Evolutionary conservation across 805 yeast species (phyloP).

Genomic region (Geotrichum ghanense): DNA sequence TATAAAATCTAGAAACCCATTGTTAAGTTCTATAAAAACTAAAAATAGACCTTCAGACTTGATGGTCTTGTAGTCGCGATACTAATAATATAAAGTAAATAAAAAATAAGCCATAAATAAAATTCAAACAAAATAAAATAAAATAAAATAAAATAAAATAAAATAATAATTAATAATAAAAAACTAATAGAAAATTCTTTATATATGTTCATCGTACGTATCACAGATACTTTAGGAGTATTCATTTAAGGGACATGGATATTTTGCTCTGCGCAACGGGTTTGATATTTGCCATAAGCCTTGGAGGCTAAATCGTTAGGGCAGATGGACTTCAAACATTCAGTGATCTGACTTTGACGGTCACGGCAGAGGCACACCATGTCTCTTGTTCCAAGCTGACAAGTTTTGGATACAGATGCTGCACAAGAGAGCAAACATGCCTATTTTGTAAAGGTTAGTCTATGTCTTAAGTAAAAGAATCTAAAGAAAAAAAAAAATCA

Average conservation of each 20-base stretch:
- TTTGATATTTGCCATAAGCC: not conserved
- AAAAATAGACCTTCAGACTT: not conserved
- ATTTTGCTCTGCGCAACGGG: not conserved
- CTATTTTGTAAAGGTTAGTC: not conserved
- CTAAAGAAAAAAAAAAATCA: too few relatives aligned
- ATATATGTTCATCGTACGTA: too few relatives aligned
- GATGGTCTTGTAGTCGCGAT: not conserved
- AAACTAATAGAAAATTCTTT: not conserved
- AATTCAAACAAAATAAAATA: not conserved
- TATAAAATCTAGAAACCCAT: too few relatives aligned
- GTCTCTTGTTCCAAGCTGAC: not conserved
- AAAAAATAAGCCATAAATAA: not conserved
- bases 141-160: too few relatives aligned
- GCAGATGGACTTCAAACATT: not conserved
- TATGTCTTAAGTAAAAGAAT: not conserved
- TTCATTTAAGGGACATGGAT: not conserved
- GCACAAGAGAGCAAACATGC: not conserved
- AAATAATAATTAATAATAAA: not conserved
- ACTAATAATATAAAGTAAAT: not conserved
- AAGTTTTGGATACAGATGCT: not conserved
- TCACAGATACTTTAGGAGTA: not conserved
- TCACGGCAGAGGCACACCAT: not conserved
- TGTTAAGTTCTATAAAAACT: not conserved
- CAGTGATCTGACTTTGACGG: not conserved
- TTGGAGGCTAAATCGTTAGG: not conserved